These are phyloP conservation scores for Diplodia sapinea DNA, from an alignment of 2,329 filamentous ascomycete genomes.

Conservation along the genomic window DNA sequence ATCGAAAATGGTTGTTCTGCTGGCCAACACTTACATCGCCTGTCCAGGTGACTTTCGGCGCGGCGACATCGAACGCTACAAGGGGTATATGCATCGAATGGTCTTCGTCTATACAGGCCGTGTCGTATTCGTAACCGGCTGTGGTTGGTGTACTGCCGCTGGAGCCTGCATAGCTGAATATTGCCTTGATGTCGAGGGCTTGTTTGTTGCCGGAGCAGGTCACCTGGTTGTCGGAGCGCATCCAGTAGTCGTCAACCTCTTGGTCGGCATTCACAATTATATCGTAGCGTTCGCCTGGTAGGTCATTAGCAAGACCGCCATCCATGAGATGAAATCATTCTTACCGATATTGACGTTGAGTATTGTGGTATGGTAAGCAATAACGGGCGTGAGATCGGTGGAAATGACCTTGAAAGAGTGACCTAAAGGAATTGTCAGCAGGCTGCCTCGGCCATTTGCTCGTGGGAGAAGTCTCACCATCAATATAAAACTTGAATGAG, in stretches of 20 bases:
- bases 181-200: conserved; percentile 43
- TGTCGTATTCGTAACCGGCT: conserved; percentile 43
- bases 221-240: conserved; percentile 48
- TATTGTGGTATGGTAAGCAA: conserved; percentile 47
- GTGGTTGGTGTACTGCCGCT: conserved; percentile 42
- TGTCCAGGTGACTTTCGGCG: conserved; percentile 36
- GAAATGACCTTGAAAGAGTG: conserved; percentile 53
- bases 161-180: conserved; percentile 47
- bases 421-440: conserved; percentile 37
- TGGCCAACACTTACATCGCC: conserved; percentile 40
- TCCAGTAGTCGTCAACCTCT: conserved; percentile 44
- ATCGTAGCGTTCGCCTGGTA: conserved; percentile 48
- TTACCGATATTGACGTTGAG: conserved; percentile 43
- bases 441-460: background rate
- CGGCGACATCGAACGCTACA: conserved; percentile 38
- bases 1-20: conserved; percentile 47
- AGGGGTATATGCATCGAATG: conserved; percentile 45
- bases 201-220: conserved; percentile 48
- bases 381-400: conserved; percentile 52
- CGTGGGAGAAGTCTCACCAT: conserved; percentile 35
- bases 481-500: conserved; percentile 52
- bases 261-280: conserved; percentile 47
- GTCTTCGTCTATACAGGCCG: conserved; percentile 48
- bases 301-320: conserved; percentile 20
- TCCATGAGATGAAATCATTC: conserved; percentile 45